Base-by-base conservation (phyloP, 768 basidiomycete genomes). In the Lactifluus subvellereus region DNA sequence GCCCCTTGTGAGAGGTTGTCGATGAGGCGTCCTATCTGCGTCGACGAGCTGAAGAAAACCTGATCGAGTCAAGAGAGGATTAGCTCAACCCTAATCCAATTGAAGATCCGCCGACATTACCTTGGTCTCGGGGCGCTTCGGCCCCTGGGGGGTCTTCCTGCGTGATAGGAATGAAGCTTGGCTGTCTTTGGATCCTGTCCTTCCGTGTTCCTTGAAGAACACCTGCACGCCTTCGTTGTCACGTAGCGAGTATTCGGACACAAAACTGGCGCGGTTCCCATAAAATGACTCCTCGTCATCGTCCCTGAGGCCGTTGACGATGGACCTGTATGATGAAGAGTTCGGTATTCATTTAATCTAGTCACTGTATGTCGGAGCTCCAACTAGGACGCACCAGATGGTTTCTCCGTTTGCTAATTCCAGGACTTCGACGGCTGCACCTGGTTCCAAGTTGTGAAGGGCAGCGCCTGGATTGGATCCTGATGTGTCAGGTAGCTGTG, bases 361-460 rank as follows among this genome's bases (percentile, higher is more conserved):
- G 62, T 62, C 20, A 55, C 30, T 48, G 33, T 38, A 49, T 42
- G 45, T 52, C 45, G 51, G 56, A 62, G 51, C 10, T 53, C 40
- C 33, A n/a, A 13, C 59, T n/a, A 5, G 51, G 30, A 78, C 84
- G 61, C 59, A 89, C 91, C 91, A 94, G 64, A 94, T 85, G 8
- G 88, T 90, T 71, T 92, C 86, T 27, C 91, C 91, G 70, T 91
- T 91, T n/a, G 89, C 88, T 69, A 91, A 76, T 70, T 93, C 88
- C 59, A 93, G 79, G 49, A 93, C 80, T 74, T 94, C 89, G 35
- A 93, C 76, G 4, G 86, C 90, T 53, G 86, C 82, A 13, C 82
- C 80, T 45, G 79, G 68, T 58, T 81, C 84, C 54, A 82, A 68
- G 64, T 73, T 71, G 54, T 54, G 51, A 40, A 63, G 58, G 47